Evolutionary conservation across 2,329 filamentous ascomycete genomes (phyloP).

Genomic region (Xylaria sp.): DNA sequence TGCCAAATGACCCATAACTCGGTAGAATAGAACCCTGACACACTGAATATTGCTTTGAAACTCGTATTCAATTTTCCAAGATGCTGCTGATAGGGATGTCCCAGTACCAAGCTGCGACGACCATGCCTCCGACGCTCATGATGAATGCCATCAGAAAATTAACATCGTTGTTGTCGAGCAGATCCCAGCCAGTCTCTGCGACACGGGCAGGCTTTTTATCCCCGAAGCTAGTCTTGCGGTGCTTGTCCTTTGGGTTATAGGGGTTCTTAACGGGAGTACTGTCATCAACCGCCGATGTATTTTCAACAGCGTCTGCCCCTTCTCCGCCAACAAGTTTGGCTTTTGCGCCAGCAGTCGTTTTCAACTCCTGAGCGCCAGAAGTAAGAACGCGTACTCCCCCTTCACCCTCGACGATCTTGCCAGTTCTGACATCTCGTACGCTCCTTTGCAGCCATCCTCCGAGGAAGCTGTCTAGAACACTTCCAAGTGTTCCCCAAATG

Average conservation of each 20-base stretch:
- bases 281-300: slow-evolving; percentile 51
- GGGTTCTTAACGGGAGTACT: slow-evolving; percentile 53
- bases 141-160: slow-evolving; percentile 89
- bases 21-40: background rate
- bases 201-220: slow-evolving; percentile 69
- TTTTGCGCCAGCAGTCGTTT: slow-evolving; percentile 55
- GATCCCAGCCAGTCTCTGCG: slow-evolving; percentile 73
- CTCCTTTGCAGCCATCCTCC: slow-evolving; percentile 87
- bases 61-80: slow-evolving; percentile 43
- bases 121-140: slow-evolving; percentile 85
- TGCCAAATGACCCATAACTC: background rate
- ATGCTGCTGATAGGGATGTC: slow-evolving; percentile 62
- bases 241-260: slow-evolving; percentile 62
- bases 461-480: slow-evolving; percentile 86
- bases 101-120: slow-evolving; percentile 70
- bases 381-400: slow-evolving; percentile 73
- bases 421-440: slow-evolving; percentile 83
- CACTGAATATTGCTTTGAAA: background rate
- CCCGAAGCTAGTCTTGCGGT: slow-evolving; percentile 64
- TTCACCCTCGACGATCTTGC: slow-evolving; percentile 89
- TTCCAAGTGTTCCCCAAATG: slow-evolving; percentile 80
- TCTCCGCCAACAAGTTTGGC: slow-evolving; percentile 57
- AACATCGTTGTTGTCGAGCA: slow-evolving; percentile 95
- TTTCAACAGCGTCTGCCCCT: slow-evolving; percentile 56
- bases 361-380: slow-evolving; percentile 49